Conservation (phyloP, 805 yeast species). For the Cephaloascus albidus region DNA sequence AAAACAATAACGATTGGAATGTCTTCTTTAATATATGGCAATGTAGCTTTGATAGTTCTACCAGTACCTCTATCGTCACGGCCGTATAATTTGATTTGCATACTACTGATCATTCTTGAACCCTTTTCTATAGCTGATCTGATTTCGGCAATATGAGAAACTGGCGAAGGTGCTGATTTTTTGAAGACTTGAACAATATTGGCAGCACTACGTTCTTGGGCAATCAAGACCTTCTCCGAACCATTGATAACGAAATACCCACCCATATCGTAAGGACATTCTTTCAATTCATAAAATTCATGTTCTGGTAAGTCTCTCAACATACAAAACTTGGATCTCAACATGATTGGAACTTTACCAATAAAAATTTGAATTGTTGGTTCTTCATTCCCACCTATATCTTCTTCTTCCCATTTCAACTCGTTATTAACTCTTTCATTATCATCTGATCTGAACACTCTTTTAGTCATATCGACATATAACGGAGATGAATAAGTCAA, state of each 20-base stretch:
- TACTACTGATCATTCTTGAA: constrained; percentile 83
- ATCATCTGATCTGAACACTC: constrained; percentile 78
- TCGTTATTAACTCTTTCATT: constrained; percentile 38
- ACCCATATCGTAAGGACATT: constrained; percentile 99
- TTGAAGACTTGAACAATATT: constrained; percentile 97
- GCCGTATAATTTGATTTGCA: constrained; percentile 88
- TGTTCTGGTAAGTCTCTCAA: constrained; percentile 83
- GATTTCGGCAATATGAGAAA: constrained; percentile 93
- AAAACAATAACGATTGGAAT: constrained; percentile 95
- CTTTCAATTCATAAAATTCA: constrained; percentile 91
- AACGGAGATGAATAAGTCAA: constrained; percentile 93
- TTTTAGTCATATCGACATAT: constrained; percentile 91
- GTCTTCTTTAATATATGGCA: constrained; percentile 94
- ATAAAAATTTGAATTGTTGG: constrained; percentile 68
- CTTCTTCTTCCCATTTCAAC: constrained; percentile 44
- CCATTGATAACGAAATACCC: constrained; percentile 98
- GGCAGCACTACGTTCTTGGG: constrained; percentile 98
- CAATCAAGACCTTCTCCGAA: constrained; percentile 95
- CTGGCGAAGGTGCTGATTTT: constrained; percentile 95
- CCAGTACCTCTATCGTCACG: constrained; percentile 59
- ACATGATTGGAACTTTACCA: constrained; percentile 97
- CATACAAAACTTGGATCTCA: constrained; percentile 92
- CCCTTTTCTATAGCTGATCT: constrained; percentile 97
- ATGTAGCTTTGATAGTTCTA: constrained; percentile 87
- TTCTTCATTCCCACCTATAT: constrained; percentile 46